A percentile compares a stretch with the other conserved stretches of the same genome.
phyloP scores from a whole-genome alignment of 1,139 yeast genomes.

The Sporopachydermia cereana region DNA sequence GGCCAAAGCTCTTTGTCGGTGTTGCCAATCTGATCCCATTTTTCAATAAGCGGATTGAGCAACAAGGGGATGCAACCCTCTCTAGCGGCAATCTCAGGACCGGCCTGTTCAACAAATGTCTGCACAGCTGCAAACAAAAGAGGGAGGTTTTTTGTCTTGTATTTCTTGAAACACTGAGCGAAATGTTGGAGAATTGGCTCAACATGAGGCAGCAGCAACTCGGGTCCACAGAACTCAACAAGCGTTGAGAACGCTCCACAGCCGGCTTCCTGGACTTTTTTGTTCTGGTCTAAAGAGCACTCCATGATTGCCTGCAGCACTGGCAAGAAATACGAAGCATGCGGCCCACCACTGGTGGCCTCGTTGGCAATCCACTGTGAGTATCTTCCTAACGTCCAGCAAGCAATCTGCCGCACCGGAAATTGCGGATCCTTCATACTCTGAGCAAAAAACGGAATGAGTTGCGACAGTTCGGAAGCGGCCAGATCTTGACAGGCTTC shows the following conservation, averaged over 20 bases:
- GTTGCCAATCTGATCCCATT: constrained; percentile 68
- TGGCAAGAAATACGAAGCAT: constrained; percentile 59
- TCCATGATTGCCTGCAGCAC: constrained; percentile 65
- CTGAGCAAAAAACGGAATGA: constrained; percentile 78
- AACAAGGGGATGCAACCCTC: constrained; percentile 48
- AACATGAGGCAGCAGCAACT: constrained; percentile 42
- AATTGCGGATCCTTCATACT: constrained; percentile 67
- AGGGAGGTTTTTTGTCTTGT: constrained; percentile 73
- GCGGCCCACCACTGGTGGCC: constrained; percentile 48
- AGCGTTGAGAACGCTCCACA: constrained; percentile 78
- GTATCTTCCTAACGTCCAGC: constrained; percentile 91
- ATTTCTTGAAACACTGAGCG: constrained; percentile 58
- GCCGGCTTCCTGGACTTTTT: constrained; percentile 91
- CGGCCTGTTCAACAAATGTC: constrained; percentile 73
- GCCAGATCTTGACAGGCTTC: constrained; percentile 75
- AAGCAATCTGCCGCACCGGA: constrained; percentile 81
- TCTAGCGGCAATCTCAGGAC: constrained; percentile 27
- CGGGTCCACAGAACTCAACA: constrained; percentile 63
- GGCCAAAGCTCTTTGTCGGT: constrained; percentile 86
- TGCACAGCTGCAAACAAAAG: constrained; percentile 87
- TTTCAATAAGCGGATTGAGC: constrained; percentile 68
- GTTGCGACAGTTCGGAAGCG: constrained; percentile 59
- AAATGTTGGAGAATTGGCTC: constrained; percentile 61
- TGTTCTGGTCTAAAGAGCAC: constrained; percentile 72
- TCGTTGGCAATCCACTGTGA: constrained; percentile 70